Evolutionary conservation across 805 yeast species (phyloP).

Genomic region (Cyberlindnera maritima): DNA sequence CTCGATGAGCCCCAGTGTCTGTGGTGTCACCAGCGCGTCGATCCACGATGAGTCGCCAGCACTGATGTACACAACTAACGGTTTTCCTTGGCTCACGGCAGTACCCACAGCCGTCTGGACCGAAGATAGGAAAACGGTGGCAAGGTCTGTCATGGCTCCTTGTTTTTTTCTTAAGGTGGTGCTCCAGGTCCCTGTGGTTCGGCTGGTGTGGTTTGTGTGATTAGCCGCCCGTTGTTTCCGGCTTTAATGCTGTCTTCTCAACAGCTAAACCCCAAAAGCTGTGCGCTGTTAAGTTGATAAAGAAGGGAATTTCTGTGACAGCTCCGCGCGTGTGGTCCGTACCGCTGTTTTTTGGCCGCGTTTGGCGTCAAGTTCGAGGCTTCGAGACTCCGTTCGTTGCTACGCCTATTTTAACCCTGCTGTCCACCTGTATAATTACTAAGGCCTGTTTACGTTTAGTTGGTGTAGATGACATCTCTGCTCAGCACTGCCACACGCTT

Average conservation of each 20-base stretch:
- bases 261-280: too few species aligned
- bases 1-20: constrained; percentile 18
- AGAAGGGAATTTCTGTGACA: neutral
- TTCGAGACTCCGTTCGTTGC: too few species aligned
- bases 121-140: constrained; percentile 24
- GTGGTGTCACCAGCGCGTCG: constrained; percentile 17
- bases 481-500: constrained; percentile 55
- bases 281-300: neutral
- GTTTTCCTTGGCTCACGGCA: constrained; percentile 35
- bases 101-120: constrained; percentile 39
- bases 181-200: neutral
- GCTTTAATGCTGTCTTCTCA: too few species aligned
- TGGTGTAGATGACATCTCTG: constrained; percentile 52
- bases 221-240: too few species aligned
- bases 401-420: neutral
- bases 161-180: neutral
- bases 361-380: too few species aligned
- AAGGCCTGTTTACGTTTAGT: constrained; percentile 12
- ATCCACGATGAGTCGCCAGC: constrained; percentile 23
- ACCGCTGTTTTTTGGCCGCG: too few species aligned
- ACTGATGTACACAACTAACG: constrained; percentile 38
- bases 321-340: neutral
- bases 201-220: too few species aligned
- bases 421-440: neutral
- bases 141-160: constrained; percentile 13